A percentile compares a stretch with the other conserved stretches of the same genome.
These are phyloP conservation scores for Taphrina confusa DNA, from an alignment of 1,139 yeast genomes.

Conservation along the genomic window DNA sequence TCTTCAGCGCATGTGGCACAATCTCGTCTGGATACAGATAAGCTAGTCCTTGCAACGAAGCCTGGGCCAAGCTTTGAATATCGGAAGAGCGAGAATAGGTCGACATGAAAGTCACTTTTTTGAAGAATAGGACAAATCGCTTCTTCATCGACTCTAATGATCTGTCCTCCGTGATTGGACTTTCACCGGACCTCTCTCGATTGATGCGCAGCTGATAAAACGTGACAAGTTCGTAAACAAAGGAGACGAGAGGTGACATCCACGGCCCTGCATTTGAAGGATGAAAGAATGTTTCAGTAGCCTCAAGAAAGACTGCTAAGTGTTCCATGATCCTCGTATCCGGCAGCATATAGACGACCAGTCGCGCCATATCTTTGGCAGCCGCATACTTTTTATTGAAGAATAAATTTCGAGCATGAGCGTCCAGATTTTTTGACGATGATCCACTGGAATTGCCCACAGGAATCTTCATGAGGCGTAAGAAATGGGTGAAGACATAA, in stretches of 20 bases:
- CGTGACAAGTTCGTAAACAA: conserved; percentile 52
- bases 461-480: conserved; percentile 48
- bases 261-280: conserved; percentile 89
- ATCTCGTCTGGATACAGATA: conserved; percentile 63
- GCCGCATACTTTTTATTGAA: conserved; percentile 43
- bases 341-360: conserved; percentile 47
- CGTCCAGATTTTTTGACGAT: conserved; percentile 22
- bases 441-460: conserved; percentile 43
- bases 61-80: conserved; percentile 50
- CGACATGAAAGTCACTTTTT: conserved; percentile 67
- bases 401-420: conserved; percentile 39
- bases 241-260: conserved; percentile 70
- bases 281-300: conserved; percentile 82
- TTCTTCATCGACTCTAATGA: conserved; percentile 55
- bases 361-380: conserved; percentile 34
- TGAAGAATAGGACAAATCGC: conserved; percentile 58
- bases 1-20: conserved; percentile 66
- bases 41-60: conserved; percentile 59
- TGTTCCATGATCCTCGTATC: conserved; percentile 57
- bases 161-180: conserved; percentile 44
- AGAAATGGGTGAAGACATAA: conserved; percentile 55
- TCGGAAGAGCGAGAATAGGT: conserved; percentile 71
- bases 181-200: conserved; percentile 43
- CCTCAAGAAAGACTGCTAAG: conserved; percentile 60
- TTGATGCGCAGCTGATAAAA: conserved; percentile 47